Evolutionary conservation across 2,329 filamentous ascomycete species (phyloP).

Genomic region (Colletotrichum spinosum): DNA sequence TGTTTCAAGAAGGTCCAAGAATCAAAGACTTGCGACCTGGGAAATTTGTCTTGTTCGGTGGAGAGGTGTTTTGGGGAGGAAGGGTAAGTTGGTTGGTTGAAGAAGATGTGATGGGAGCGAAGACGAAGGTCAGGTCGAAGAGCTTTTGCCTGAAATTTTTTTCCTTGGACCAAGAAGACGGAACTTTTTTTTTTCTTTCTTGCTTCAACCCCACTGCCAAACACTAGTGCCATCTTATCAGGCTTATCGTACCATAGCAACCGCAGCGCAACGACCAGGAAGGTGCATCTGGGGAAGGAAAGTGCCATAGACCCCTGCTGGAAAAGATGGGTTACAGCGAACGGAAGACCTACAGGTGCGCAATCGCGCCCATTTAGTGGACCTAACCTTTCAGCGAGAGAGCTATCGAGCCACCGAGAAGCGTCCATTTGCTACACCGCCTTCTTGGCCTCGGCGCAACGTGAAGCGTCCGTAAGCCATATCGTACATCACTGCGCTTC

Average conservation of each 20-base stretch:
- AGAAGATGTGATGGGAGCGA: slow-evolving; percentile 30
- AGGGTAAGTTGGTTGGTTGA: slow-evolving; percentile 27
- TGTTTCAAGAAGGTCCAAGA: slow-evolving; percentile 38
- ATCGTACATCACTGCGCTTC: no score
- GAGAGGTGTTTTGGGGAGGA: background rate
- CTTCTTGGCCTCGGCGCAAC: slow-evolving; percentile 16
- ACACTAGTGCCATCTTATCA: slow-evolving; percentile 37
- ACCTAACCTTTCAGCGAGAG: slow-evolving; percentile 5
- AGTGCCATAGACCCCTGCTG: slow-evolving; percentile 32
- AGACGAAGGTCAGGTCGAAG: slow-evolving; percentile 26
- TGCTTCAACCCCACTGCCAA: slow-evolving; percentile 32
- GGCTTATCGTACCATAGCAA: slow-evolving; percentile 37
- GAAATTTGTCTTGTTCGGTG: slow-evolving; percentile 3
- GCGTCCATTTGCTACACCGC: slow-evolving; percentile 30
- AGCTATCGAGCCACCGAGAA: slow-evolving; percentile 19
- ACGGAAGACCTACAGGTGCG: slow-evolving; percentile 5
- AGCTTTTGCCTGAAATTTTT: slow-evolving; percentile 39
- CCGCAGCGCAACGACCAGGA: slow-evolving; percentile 36
- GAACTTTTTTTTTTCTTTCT: slow-evolving; percentile 36
- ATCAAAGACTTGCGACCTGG: slow-evolving; percentile 20
- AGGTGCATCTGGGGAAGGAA: slow-evolving; percentile 35
- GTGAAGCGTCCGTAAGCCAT: no score
- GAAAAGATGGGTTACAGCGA: background rate
- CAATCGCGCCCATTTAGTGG: slow-evolving; percentile 12
- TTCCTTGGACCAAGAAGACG: slow-evolving; percentile 16